A percentile compares a stretch with the other conserved stretches of the same genome.
Evolutionary conservation across 805 yeast genomes (phyloP).

Genomic region (Grigorovia yakushimaensis): DNA sequence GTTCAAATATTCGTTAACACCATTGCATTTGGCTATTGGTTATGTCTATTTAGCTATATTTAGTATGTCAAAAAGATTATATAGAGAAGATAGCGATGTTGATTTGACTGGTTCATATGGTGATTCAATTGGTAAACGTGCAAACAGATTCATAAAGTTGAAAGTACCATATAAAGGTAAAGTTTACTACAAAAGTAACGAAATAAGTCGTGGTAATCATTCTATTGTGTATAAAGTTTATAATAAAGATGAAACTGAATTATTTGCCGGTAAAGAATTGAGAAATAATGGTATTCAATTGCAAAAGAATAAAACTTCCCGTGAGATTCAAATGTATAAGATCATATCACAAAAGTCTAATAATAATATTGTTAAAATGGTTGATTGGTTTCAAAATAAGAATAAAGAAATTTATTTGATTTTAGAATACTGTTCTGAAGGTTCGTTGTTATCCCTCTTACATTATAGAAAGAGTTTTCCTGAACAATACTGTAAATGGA

Average conservation of each 20-base stretch:
- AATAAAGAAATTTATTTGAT: slow-evolving; percentile 1
- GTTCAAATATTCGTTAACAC: no score
- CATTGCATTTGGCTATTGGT: background rate
- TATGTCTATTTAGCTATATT: background rate
- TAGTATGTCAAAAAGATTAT: background rate
- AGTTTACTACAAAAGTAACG: slow-evolving; percentile 1
- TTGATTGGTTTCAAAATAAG: slow-evolving; percentile 1
- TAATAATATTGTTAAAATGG: slow-evolving; percentile 6
- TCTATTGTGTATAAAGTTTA: slow-evolving; percentile 2
- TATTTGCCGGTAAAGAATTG: slow-evolving; percentile 93
- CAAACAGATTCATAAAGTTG: slow-evolving; percentile 1
- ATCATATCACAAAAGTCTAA: slow-evolving; percentile 50
- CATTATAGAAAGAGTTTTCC: slow-evolving; percentile 48
- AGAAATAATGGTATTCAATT: slow-evolving; percentile 86
- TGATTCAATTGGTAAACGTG: background rate
- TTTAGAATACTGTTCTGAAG: slow-evolving; percentile 2
- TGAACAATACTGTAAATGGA: slow-evolving; percentile 38
- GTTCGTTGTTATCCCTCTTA: background rate
- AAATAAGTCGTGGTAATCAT: slow-evolving; percentile 5
- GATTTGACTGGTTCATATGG: background rate
- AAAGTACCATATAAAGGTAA: background rate
- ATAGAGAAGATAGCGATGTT: background rate
- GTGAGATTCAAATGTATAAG: slow-evolving; percentile 89
- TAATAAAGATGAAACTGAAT: slow-evolving; percentile 61
- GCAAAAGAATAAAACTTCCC: slow-evolving; percentile 66